Conservation (phyloP, 2,329 filamentous ascomycete genomes). For the Neodidymelliopsis sp. region DNA sequence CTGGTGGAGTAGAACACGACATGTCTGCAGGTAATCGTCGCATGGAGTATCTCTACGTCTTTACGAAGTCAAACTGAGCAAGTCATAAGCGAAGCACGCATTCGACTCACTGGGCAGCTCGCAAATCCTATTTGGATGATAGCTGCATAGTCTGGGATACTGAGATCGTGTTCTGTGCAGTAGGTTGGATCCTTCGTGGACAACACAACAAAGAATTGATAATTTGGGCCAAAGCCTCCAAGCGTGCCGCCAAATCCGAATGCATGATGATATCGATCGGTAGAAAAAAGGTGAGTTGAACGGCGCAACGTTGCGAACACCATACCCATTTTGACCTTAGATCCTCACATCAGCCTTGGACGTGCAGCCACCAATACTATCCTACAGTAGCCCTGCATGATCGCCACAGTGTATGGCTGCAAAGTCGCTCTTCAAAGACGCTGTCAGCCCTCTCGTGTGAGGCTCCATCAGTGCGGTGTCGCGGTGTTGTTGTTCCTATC, state of each 20-base stretch:
- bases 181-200: slow-evolving; percentile 22
- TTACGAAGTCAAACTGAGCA: slow-evolving; percentile 12
- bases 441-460: slow-evolving; percentile 32
- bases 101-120: background rate
- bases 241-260: background rate
- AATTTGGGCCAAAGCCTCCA: background rate
- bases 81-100: slow-evolving; percentile 9
- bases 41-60: slow-evolving; percentile 8
- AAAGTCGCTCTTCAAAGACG: slow-evolving; percentile 27
- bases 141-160: slow-evolving; percentile 12
- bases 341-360: slow-evolving; percentile 29
- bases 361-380: slow-evolving; percentile 48
- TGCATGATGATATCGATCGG: slow-evolving; percentile 14
- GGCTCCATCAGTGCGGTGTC: slow-evolving; percentile 8
- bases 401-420: slow-evolving; percentile 31
- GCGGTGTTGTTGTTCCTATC: slow-evolving; percentile 22
- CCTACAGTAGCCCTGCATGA: slow-evolving; percentile 49
- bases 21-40: slow-evolving; percentile 25
- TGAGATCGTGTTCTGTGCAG: slow-evolving; percentile 17
- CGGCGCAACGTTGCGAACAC: slow-evolving; percentile 17
- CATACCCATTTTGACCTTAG: slow-evolving; percentile 16
- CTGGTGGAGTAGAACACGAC: background rate
- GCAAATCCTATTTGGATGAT: slow-evolving; percentile 13
- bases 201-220: background rate
- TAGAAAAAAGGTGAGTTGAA: background rate